Percentiles rank a stretch among this genome's conserved stretches.
Conservation (phyloP, 768 basidiomycete species). For the Leucogyrophana mollusca region DNA sequence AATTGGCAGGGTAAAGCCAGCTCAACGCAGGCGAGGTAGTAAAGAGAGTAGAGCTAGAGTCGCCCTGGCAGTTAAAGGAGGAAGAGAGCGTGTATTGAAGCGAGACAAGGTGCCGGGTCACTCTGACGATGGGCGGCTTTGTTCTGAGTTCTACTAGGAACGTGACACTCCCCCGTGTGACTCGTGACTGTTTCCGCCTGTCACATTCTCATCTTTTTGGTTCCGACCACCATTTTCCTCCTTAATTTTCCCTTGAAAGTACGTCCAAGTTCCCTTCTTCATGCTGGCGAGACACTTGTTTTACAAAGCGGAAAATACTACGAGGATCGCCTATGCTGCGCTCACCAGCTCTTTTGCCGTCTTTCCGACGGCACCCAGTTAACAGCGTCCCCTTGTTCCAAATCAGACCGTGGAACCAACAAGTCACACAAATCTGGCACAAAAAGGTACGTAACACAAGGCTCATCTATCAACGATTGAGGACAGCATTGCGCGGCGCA, state of each 20-base stretch:
- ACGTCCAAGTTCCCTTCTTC: too few relatives aligned
- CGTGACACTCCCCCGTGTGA: background rate
- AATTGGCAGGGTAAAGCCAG: background rate
- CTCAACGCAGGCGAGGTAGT: too few relatives aligned
- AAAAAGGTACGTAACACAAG: too few relatives aligned
- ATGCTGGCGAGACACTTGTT: background rate
- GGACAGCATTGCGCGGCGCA: too few relatives aligned
- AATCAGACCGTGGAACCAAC: constrained; percentile 7
- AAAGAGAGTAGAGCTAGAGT: background rate
- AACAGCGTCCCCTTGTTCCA: constrained; percentile 11
- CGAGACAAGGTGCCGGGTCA: background rate
- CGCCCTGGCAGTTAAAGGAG: background rate
- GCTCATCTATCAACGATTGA: too few relatives aligned
- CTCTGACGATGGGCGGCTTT: background rate
- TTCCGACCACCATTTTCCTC: background rate
- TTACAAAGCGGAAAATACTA: too few relatives aligned
- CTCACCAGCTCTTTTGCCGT: background rate
- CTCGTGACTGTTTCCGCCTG: constrained; percentile 13
- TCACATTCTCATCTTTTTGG: background rate
- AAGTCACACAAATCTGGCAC: too few relatives aligned
- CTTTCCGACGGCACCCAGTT: background rate
- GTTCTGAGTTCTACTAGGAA: background rate
- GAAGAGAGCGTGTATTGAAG: background rate
- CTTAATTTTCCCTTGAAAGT: constrained; percentile 15
- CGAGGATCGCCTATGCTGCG: too few relatives aligned